A percentile compares a stretch with the other conserved stretches of the same genome.
Evolutionary conservation across 2,329 filamentous ascomycete genomes (phyloP).

Genomic region (Zalaria sp.): DNA sequence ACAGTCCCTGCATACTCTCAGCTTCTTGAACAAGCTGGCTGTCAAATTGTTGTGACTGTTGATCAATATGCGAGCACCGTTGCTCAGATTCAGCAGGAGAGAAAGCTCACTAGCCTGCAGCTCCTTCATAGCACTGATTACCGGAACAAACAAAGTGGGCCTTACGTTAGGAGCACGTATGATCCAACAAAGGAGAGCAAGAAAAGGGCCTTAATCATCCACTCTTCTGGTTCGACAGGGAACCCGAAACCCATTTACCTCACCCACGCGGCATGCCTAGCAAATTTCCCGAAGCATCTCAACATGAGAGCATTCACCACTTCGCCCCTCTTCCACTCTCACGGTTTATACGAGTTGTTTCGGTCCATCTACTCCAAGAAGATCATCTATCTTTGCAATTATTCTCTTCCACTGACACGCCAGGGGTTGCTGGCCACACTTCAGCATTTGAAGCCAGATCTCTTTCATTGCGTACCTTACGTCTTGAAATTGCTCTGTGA

Average conservation of each 20-base stretch:
- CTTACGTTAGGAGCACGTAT: conserved; percentile 10
- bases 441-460: conserved; percentile 24
- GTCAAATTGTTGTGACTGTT: conserved; percentile 14
- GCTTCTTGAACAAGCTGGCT: conserved; percentile 29
- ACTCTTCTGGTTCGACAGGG: conserved; percentile 44
- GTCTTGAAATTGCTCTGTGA: conserved; percentile 50
- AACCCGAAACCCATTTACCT: conserved; percentile 50
- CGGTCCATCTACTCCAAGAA: conserved; percentile 38
- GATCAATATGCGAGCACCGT: conserved; percentile 12
- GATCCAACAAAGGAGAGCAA: conserved; percentile 13
- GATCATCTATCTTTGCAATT: conserved; percentile 39
- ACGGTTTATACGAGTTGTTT: conserved; percentile 42
- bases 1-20: conserved; percentile 35
- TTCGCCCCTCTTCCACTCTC: conserved; percentile 45
- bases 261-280: conserved; percentile 36
- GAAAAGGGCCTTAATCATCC: conserved; percentile 30
- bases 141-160: conserved; percentile 4
- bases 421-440: conserved; percentile 16
- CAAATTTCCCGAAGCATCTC: conserved; percentile 33
- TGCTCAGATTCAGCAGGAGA: conserved; percentile 16
- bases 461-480: conserved; percentile 51
- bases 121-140: conserved; percentile 14
- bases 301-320: conserved; percentile 38
- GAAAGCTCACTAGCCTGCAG: conserved; percentile 14
- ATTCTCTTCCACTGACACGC: conserved; percentile 38